phyloP scores from a whole-genome alignment of 805 yeast species.

The Ogataea dorogensis region DNA sequence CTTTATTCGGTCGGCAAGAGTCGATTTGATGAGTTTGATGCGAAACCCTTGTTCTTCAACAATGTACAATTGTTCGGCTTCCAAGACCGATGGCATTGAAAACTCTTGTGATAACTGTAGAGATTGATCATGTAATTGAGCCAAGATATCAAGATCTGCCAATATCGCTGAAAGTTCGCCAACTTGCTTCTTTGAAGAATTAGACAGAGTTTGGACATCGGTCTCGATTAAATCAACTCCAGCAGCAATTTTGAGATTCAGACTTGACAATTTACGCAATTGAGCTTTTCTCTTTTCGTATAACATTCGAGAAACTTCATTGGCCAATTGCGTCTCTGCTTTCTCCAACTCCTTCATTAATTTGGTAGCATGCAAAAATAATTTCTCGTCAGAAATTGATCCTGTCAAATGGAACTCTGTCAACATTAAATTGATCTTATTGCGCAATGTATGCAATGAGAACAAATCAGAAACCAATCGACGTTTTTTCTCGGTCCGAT shows the following conservation, averaged over 20 bases:
- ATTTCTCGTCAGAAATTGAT: neutral
- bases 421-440: slow-evolving; percentile 21
- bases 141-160: slow-evolving; percentile 37
- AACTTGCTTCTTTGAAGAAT: slow-evolving; percentile 39
- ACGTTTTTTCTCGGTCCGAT: slow-evolving; percentile 12
- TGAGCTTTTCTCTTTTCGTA: slow-evolving; percentile 24
- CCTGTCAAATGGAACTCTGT: slow-evolving; percentile 19
- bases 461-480: slow-evolving; percentile 18
- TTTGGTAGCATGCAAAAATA: slow-evolving; percentile 1
- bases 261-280: slow-evolving; percentile 24
- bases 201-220: slow-evolving; percentile 22
- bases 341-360: slow-evolving; percentile 3
- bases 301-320: neutral
- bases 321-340: slow-evolving; percentile 1
- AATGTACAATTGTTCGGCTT: slow-evolving; percentile 12
- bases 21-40: slow-evolving; percentile 35
- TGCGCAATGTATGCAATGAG: slow-evolving; percentile 16
- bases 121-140: slow-evolving; percentile 23
- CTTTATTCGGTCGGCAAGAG: slow-evolving; percentile 39
- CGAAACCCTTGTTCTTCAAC: slow-evolving; percentile 40
- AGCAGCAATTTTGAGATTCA: slow-evolving; percentile 22
- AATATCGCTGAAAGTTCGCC: slow-evolving; percentile 34
- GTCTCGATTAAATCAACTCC: slow-evolving; percentile 20
- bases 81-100: slow-evolving; percentile 5
- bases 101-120: slow-evolving; percentile 18